Conservation (phyloP, 805 yeast genomes). For the Spathaspora passalidarum region DNA sequence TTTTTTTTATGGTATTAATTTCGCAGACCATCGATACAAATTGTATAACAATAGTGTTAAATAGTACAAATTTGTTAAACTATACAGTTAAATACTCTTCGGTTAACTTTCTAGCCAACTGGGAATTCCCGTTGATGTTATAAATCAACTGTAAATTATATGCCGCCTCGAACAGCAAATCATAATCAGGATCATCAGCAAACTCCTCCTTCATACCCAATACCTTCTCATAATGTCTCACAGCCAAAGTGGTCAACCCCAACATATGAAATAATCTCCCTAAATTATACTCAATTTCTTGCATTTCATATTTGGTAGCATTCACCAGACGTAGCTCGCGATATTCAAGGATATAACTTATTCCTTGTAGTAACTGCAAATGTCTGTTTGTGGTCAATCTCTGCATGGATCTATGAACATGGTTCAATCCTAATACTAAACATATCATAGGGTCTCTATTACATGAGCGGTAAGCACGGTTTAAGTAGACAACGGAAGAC, state of each 20-base stretch:
- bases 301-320: conserved; percentile 48
- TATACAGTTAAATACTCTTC: conserved; percentile 53
- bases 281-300: conserved; percentile 79
- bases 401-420: conserved; percentile 89
- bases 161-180: conserved; percentile 76
- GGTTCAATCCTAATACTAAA: conserved; percentile 71
- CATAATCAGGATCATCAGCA: conserved; percentile 46
- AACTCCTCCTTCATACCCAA: conserved; percentile 37
- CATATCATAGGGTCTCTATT: conserved; percentile 78
- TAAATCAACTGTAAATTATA: conserved; percentile 78
- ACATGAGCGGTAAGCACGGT: conserved; percentile 63
- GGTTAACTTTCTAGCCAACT: conserved; percentile 61
- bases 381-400: conserved; percentile 84
- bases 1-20: not conserved
- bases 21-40: not conserved
- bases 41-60: not conserved
- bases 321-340: conserved; percentile 44
- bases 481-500: conserved; percentile 76
- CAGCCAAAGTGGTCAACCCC: conserved; percentile 73
- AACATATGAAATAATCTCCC: conserved; percentile 84
- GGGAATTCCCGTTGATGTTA: conserved; percentile 68
- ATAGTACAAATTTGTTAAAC: not conserved
- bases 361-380: conserved; percentile 81
- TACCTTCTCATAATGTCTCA: conserved; percentile 69
- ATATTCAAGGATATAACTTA: conserved; percentile 75